A percentile compares a stretch with the other conserved stretches of the same genome.
phyloP scores from a whole-genome alignment of 805 yeast species.

The Pichia paraexigua region DNA sequence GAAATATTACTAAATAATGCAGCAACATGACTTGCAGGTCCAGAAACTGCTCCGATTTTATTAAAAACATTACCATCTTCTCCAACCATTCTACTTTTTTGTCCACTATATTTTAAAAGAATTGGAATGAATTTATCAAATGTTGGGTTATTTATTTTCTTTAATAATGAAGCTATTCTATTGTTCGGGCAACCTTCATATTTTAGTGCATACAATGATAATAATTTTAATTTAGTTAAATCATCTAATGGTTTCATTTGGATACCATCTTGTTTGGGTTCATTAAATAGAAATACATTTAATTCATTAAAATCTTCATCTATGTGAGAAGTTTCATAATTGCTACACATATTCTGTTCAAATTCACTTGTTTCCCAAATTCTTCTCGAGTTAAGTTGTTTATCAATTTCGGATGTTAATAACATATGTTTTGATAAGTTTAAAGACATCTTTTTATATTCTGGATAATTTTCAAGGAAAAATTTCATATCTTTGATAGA shows the following conservation, averaged over 20 bases:
- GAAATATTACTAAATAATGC: slow-evolving; percentile 28
- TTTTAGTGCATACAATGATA: slow-evolving; percentile 65
- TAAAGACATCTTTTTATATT: slow-evolving; percentile 77
- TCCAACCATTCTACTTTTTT: slow-evolving; percentile 32
- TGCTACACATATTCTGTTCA: slow-evolving; percentile 77
- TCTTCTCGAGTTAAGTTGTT: slow-evolving; percentile 52
- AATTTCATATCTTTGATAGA: slow-evolving; percentile 85
- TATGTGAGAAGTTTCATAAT: slow-evolving; percentile 36
- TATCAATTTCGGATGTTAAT: slow-evolving; percentile 78
- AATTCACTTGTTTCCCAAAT: slow-evolving; percentile 84
- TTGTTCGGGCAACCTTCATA: slow-evolving; percentile 48
- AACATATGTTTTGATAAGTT: slow-evolving; percentile 91
- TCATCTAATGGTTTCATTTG: slow-evolving; percentile 34
- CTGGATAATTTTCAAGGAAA: slow-evolving; percentile 89
- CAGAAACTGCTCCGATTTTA: slow-evolving; percentile 8
- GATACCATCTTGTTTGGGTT: slow-evolving; percentile 15
- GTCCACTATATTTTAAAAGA: slow-evolving; percentile 39
- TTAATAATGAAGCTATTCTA: slow-evolving; percentile 33
- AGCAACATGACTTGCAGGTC: slow-evolving; percentile 17
- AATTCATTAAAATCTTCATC: slow-evolving; percentile 48
- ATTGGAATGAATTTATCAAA: slow-evolving; percentile 35
- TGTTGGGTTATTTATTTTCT: slow-evolving; percentile 31
- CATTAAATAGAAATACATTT: slow-evolving; percentile 42
- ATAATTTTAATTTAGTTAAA: slow-evolving; percentile 51
- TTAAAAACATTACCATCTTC: slow-evolving; percentile 28